Evolutionary conservation across 352 stramenopile genomes (phyloP).

Genomic region (Phytophthora tubulina): DNA sequence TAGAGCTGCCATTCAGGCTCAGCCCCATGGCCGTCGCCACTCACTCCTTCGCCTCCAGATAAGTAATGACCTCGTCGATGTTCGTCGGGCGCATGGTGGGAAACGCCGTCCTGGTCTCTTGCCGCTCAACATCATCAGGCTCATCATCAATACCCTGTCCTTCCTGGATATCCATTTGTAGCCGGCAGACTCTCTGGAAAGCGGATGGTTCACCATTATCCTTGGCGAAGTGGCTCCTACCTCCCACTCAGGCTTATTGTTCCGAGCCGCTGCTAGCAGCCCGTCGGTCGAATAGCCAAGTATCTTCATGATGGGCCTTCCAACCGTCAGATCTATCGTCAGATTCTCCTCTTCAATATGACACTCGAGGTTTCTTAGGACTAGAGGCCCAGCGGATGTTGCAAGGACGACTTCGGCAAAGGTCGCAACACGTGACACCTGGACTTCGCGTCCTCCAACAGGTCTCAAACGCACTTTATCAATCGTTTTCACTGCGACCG

Average conservation of each 20-base stretch:
- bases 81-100: conserved; percentile 1
- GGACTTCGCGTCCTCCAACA: no score
- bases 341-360: no score
- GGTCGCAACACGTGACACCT: no score
- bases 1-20: neutral
- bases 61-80: neutral
- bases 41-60: conserved; percentile 7
- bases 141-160: neutral
- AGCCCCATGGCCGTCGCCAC: neutral
- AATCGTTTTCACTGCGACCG: no score
- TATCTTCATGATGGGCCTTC: no score
- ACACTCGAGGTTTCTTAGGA: no score
- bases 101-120: conserved; percentile 6
- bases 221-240: no score
- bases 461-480: no score
- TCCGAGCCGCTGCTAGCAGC: neutral
- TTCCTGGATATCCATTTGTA: neutral
- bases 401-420: no score
- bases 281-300: conserved; percentile 13
- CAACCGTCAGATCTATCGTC: no score
- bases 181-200: conserved; percentile 3
- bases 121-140: conserved; percentile 1
- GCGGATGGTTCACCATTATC: neutral
- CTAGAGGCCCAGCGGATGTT: no score
- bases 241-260: conserved; percentile 17